These are phyloP conservation scores for Eucalyptus viminalis DNA, from an alignment of 345 rosid species.

Conservation along the genomic window DNA sequence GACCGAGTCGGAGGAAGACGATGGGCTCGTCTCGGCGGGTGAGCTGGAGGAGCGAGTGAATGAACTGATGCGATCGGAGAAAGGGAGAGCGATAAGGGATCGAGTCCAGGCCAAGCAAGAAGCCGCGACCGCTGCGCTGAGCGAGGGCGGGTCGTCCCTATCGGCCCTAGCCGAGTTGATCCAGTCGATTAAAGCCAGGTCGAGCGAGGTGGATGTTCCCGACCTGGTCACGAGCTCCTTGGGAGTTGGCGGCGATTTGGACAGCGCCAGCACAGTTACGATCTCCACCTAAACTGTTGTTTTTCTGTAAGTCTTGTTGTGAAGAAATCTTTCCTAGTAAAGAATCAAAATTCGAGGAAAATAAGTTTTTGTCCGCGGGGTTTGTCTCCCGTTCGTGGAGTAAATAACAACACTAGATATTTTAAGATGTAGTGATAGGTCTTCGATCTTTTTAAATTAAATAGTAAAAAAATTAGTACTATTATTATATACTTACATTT, in stretches of 20 bases:
- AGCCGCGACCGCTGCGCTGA: neutral
- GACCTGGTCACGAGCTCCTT: neutral
- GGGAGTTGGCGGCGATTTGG: neutral
- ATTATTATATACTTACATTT: neutral
- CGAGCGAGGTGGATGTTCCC: neutral
- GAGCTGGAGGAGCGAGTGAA: conserved; percentile 12
- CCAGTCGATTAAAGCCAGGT: neutral
- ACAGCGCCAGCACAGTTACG: neutral
- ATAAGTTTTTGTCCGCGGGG: neutral
- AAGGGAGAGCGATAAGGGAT: neutral
- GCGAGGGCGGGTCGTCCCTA: conserved; percentile 3
- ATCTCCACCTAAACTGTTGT: neutral
- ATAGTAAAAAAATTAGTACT: neutral
- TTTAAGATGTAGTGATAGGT: neutral
- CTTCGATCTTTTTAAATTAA: neutral
- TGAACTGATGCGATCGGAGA: conserved; percentile 15
- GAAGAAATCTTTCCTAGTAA: neutral
- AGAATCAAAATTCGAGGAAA: neutral
- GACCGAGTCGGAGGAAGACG: neutral
- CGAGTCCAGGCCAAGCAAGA: neutral
- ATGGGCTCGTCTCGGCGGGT: conserved; percentile 1
- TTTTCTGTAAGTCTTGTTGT: neutral
- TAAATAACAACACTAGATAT: neutral
- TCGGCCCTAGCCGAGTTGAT: neutral
- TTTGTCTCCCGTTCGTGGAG: neutral